Percentiles rank a stretch among this genome's conserved stretches.
These are phyloP conservation scores for Solanum lycopersicoides DNA, from an alignment of 257 asterid genomes.

Conservation along the genomic window DNA sequence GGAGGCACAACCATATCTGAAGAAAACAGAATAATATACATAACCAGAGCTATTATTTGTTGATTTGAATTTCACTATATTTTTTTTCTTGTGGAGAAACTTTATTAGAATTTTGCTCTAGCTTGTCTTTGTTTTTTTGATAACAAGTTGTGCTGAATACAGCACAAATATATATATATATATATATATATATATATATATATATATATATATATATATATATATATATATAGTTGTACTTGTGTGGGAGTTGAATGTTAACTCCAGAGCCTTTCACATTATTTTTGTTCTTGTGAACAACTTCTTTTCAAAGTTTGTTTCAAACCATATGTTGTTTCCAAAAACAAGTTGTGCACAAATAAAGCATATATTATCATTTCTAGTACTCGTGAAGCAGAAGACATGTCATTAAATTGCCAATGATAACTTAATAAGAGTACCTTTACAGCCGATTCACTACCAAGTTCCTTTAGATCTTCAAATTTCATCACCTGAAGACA, in stretches of 20 bases:
- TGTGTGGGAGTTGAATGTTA: background rate
- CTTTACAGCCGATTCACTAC: slow-evolving; percentile 91
- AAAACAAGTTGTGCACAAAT: background rate
- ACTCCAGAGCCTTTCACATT: background rate
- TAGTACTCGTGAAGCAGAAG: background rate
- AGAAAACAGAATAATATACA: background rate
- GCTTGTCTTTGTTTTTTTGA: background rate
- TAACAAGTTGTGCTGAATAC: background rate
- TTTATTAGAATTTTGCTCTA: background rate
- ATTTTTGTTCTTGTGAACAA: background rate
- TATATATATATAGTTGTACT: too few species aligned
- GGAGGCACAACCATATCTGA: background rate
- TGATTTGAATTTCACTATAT: background rate
- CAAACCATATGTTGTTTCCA: background rate
- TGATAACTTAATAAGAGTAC: slow-evolving; percentile 18
- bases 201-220: too few species aligned
- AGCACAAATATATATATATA: background rate
- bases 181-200: background rate
- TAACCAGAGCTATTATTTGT: background rate
- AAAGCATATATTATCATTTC: background rate
- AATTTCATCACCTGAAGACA: slow-evolving; percentile 84
- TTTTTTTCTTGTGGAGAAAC: background rate
- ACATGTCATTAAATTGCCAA: background rate
- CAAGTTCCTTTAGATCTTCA: slow-evolving; percentile 89
- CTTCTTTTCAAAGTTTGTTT: background rate